These are phyloP conservation scores for Neohortaea acidophila DNA, from an alignment of 495 filamentous ascomycete genomes.

Conservation along the genomic window DNA sequence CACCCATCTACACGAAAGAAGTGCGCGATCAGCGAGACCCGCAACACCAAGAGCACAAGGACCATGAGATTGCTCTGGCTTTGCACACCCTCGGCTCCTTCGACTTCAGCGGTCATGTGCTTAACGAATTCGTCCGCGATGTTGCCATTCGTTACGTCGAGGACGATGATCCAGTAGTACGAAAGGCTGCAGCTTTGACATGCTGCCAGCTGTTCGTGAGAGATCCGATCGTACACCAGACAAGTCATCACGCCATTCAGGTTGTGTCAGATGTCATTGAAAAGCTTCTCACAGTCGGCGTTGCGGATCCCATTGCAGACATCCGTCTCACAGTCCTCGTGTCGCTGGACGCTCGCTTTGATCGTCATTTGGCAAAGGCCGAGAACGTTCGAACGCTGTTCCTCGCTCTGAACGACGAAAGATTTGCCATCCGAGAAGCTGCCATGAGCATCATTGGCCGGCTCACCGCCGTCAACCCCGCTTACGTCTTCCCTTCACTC, in stretches of 20 bases:
- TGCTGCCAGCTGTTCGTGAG: slow-evolving; percentile 94
- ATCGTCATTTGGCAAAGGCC: slow-evolving; percentile 82
- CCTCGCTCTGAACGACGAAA: slow-evolving; percentile 89
- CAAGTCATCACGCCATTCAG: slow-evolving; percentile 86
- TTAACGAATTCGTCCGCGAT: slow-evolving; percentile 97
- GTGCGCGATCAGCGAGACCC: slow-evolving; percentile 68
- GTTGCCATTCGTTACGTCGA: slow-evolving; percentile 97
- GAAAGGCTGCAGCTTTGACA: slow-evolving; percentile 86
- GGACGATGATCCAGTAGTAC: slow-evolving; percentile 82
- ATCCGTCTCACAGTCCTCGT: slow-evolving; percentile 78
- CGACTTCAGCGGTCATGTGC: slow-evolving; percentile 78
- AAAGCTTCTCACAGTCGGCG: slow-evolving; percentile 82
- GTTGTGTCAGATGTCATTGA: slow-evolving; percentile 96
- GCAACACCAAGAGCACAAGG: slow-evolving; percentile 52
- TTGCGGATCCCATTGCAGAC: slow-evolving; percentile 75
- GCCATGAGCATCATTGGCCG: slow-evolving; percentile 93
- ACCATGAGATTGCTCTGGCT: slow-evolving; percentile 80
- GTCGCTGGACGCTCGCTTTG: slow-evolving; percentile 83
- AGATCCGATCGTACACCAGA: slow-evolving; percentile 95
- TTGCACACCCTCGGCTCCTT: slow-evolving; percentile 90
- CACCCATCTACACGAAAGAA: slow-evolving; percentile 52
- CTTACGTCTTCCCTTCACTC: slow-evolving; percentile 89
- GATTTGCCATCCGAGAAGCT: slow-evolving; percentile 81
- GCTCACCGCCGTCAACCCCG: slow-evolving; percentile 78
- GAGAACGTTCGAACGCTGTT: slow-evolving; percentile 93